Base-by-base conservation (phyloP, 257 asterid genomes). In the Capsicum chinense region DNA sequence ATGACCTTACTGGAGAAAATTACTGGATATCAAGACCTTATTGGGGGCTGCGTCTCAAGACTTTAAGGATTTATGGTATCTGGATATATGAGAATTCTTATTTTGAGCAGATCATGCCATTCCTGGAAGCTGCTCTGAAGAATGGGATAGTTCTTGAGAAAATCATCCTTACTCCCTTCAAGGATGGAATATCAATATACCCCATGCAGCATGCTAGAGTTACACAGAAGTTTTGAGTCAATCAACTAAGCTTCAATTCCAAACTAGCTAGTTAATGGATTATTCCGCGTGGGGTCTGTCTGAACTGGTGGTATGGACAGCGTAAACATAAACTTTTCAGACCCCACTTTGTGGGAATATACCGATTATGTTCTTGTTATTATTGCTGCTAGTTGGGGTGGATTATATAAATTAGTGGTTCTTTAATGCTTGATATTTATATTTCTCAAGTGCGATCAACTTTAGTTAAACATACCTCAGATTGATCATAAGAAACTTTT, bases 1-100 rank as follows among this genome's bases (percentile, higher is more conserved):
- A 19, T 13, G 42, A 48, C 2, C 50, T 48, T 12, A 1, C 9
- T 74, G 60, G 44, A 50, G 58, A 74, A 21, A 50, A 21, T 19
- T 74, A 74, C 80, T 74, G 80, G 60, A 74, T 74, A 74, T 50
- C 80, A 74, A 74, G 80, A 19, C 80, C 60, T 74, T 74, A 60
- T 26, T 74, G 60, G 60, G 80, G 50, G 80, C 44, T 74, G 60
- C 39, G 50, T 48, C 80, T 74, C 80, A 74, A 50, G 44, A 50
- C 80, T 74, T 21, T 74, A 50, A 74, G 80, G 19, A 50, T 74
- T 50, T 9, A 48, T 1, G 44, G 44, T 19, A 0, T 7, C 56
- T 69, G 79, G 79, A 39, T 39, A 69, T 39, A 42, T 42, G 35
- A 39, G 33, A 8, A 6, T 42, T 10, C 0, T n/a, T 16, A 69